Percentiles rank a stretch among this genome's conserved stretches.
These are phyloP conservation scores for Articulospora tetracladia DNA, from an alignment of 495 filamentous ascomycete species.

Conservation along the genomic window DNA sequence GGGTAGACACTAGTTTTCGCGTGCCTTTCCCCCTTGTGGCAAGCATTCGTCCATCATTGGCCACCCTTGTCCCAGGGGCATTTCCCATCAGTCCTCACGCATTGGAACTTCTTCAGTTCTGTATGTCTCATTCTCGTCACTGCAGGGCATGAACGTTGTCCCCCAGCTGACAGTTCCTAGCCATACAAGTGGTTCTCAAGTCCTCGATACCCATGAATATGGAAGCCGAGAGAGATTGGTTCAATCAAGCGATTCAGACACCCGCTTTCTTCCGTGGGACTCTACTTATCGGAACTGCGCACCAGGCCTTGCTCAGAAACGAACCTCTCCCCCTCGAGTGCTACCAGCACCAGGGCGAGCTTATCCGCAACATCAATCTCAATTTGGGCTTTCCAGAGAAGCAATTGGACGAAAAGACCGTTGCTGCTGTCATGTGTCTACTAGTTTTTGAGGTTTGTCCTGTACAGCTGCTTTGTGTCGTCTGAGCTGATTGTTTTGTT, in stretches of 20 bases:
- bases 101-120: not conserved
- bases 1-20: no score
- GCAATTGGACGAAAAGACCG: not conserved
- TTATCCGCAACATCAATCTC: not conserved
- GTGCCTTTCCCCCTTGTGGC: not conserved
- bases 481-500: not conserved
- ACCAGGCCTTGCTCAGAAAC: not conserved
- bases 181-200: not conserved
- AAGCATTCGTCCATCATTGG: not conserved
- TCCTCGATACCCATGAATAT: not conserved
- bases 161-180: not conserved
- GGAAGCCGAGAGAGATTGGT: not conserved
- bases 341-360: not conserved
- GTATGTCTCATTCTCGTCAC: not conserved
- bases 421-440: not conserved
- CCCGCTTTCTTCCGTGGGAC: not conserved
- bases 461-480: not conserved
- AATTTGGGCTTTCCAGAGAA: not conserved
- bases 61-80: not conserved
- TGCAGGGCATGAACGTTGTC: not conserved
- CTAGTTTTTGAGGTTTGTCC: not conserved
- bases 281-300: not conserved
- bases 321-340: not conserved
- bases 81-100: not conserved
- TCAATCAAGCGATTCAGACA: not conserved